Conservation (phyloP, 208 protist species). For the Leishmania gerbilli region DNA sequence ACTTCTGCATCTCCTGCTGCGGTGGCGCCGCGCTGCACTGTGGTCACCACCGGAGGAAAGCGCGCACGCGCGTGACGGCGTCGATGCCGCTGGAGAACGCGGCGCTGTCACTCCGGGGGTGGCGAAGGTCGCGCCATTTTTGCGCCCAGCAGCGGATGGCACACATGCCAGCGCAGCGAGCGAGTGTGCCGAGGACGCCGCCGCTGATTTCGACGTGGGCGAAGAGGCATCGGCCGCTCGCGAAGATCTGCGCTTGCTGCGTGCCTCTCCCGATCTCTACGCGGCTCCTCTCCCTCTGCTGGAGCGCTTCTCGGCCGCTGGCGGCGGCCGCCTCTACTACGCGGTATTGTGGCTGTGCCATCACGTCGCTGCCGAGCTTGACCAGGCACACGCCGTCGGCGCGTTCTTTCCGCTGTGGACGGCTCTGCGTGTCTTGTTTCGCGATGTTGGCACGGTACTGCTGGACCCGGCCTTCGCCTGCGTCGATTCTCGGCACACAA, state of each 20-base stretch:
- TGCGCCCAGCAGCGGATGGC: background rate
- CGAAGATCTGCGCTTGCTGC: conserved; percentile 40
- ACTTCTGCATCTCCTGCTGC: conserved; percentile 65
- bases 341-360: conserved; percentile 39
- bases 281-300: conserved; percentile 18
- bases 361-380: conserved; percentile 5
- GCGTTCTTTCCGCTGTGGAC: conserved; percentile 34
- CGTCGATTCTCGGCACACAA: conserved; percentile 50
- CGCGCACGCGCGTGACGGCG: background rate
- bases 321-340: conserved; percentile 52
- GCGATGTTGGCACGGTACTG: conserved; percentile 55
- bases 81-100: background rate
- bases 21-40: conserved; percentile 44
- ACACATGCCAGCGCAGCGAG: background rate
- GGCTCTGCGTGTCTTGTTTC: conserved; percentile 29
- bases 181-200: background rate
- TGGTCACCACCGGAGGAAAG: conserved; percentile 52
- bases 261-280: conserved; percentile 26
- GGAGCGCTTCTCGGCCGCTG: conserved; percentile 24
- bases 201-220: background rate
- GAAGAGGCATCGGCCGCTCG: background rate
- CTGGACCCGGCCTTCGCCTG: conserved; percentile 45
- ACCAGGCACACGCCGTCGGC: conserved; percentile 4
- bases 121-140: background rate
- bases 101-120: background rate